Evolutionary conservation across 257 asterid genomes (phyloP), one percentile per base, ranked within the genome.

Genomic region (Perilla frutescens): DNA sequence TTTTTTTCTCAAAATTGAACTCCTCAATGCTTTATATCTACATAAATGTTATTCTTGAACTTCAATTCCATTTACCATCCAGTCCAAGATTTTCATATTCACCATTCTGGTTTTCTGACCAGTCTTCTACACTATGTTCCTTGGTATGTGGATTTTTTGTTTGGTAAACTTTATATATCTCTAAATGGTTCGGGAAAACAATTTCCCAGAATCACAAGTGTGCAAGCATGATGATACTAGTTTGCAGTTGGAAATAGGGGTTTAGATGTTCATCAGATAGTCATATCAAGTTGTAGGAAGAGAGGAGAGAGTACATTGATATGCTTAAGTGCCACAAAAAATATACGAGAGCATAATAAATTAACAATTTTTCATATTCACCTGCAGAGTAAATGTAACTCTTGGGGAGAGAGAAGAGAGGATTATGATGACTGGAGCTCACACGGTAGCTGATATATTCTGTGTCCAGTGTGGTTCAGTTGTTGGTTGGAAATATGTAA

Each of bases 401-500:
- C 48, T 63, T 49, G 92, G 93, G 74, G 83, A 79, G 78, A 81
- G 44, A 51, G 96, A 90, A 78, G 96, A 90, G 60, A 90, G 95
- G 79, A 3, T 70, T 85, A 90, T 88, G 95, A 87, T 76, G 75
- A 90, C 92, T 5, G 95, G 96, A 48, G 20, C 80, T 78, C 95
- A 88, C 84, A 82, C 84, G 2, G 96, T 85, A 60, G 92, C 88
- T 13, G 96, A 90, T 79, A 82, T 90, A 70, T 90, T 85, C 83
- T 90, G 96, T 32, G 90, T 88, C 72, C 67, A 68, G 15, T 87
- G 95, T 66, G 95, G 96, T 43, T 83, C 92, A 26, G 72, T 79
- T 53, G 87, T 90, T 44, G 96, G 96, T 62, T 90, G 95, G 96
- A 88, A 85, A 86, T 90, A 90, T 62, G 96, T 90, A 85, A 75